Evolutionary conservation across 1,139 yeast genomes (phyloP), one percentile per base, ranked within the genome.

Genomic region (Debaryomyces sp.): DNA sequence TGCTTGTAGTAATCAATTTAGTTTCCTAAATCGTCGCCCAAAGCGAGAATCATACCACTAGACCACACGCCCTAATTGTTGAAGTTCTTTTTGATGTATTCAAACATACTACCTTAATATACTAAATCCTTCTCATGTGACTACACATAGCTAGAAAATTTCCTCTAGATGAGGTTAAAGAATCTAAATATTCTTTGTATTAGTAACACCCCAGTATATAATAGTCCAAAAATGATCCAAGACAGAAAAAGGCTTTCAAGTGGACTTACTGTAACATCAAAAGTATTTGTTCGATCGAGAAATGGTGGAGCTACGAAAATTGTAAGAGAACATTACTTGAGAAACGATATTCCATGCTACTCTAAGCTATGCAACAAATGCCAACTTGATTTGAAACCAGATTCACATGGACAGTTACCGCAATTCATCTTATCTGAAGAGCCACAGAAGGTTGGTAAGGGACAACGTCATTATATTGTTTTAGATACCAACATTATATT

Each of bases 261-360:
- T 43, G 92, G 92, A 1, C 73, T 87, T 22, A 75, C 86, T 6
- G 95, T 87, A 26, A 85, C 96, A 0, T 94, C 91, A 54, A 94
- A 92, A 66, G 97, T 94, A 17, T 94, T 89, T 71, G 96, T 94
- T 46, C 77, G 97, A 57, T 89, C 97, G 3, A 80, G 94, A 59
- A 84, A 87, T 56, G 98, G 98, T 10, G 86, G 87, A 46, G 97
- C 97, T 5, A 80, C 92, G 39, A 94, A 94, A 65, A 80, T 95
- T 35, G 97, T 91, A 21, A 81, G 98, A 57, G 99, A 95, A 65
- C 98, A 92, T 65, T 95, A 95, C 64, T 75, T 95, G 49, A 80
- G 99, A 64, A 83, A 82, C 47, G 99, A 95, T 66, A 91, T 95
- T 49, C 96, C 97, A 18, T 94, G 99, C 67, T 83, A 87, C 44